Base-by-base conservation (phyloP, 176 grass and related monocot genomes). In the Calamus simplicifolius region DNA sequence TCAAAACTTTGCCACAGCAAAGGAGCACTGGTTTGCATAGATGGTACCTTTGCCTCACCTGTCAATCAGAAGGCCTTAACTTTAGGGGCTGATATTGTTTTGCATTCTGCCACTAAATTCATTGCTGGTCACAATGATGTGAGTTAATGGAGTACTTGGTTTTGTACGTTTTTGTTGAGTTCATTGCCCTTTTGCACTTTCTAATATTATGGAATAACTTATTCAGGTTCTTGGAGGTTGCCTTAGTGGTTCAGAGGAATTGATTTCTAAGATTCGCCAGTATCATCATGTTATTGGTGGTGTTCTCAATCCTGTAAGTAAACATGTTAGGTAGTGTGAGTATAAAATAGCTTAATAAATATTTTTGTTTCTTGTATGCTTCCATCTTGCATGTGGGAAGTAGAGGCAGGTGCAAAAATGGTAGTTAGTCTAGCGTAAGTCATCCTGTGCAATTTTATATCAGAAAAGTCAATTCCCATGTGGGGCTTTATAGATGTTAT, bases 121-220 rank as follows among this genome's bases (percentile, higher is more conserved):
- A 98, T 98, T 75, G 93, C 73, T 69, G 93, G 93, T 29, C 93
- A 98, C 50, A 98, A 98, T 81, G 93, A 98, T 54, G 93, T 98
- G 35, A 85, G 93, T 85, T 53, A 49, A 29, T 29, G 28, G 4
- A 29, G 28, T 29, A 29, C 4, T 29, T 29, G 4, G 3, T 29
- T 29, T 29, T 29, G 21, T 23, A 29, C 4, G 21, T 23, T 23
- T 23, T 23, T 23, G 21, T 23, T 23, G 21, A 23, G 21, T 23
- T 23, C 31, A 8, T 35, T 8, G 6, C 31, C 8, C 31, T 35
- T 35, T 10, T 35, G 31, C 31, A 10, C 31, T 35, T 35, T 35
- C 31, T 35, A 5, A 35, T 35, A 35, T 8, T 35, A 2, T 35
- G 31, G 31, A 35, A 35, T 35, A 35, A 35, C 7, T 52, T 75